Evolutionary conservation across 129 eudicot species (phyloP), one percentile per base, ranked within the genome.

Genomic region (Pulicaria dysenterica): DNA sequence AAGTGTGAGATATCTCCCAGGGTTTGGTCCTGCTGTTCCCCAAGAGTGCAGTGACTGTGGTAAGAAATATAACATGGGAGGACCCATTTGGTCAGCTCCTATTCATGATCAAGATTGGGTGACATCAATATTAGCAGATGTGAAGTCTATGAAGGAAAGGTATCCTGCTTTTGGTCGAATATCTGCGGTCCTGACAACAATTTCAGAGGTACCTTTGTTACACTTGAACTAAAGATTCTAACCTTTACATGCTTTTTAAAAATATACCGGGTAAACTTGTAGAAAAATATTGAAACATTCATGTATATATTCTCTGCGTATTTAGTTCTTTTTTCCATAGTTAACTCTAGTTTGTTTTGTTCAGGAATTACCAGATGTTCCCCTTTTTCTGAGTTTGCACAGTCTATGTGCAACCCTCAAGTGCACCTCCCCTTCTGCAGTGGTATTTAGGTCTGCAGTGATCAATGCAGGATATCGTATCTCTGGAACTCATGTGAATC

Each of bases 71-170:
- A 90, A 91, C 69, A 88, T 95, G 99, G 99, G 99, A 15, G 99
- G 97, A 17, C 99, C 99, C 51, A 88, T 95, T 68, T 95, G 99
- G 99, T 95, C 97, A 6, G 99, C 99, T 70, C 97, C 99, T 31
- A 95, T 95, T 66, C 99, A 95, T 69, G 99, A 95, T 80, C 91
- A 84, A 84, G 99, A 95, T 42, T 95, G 99, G 99, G 97, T 95
- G 37, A 69, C 84, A 46, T 81, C 97, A 69, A 84, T 95, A 13
- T 82, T 91, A 71, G 73, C 84, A 41, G 95, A 83, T 74, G 91
- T 95, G 51, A 88, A 95, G 68, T 83, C 80, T 10, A 83, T 79
- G 88, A 86, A 88, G 75, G 84, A 84, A 7, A 80, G 88, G 5
- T 95, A 90, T 82, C 99, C 99, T 68, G 99, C 99, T 53, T 91